These are phyloP conservation scores for Ascochyta koolunga DNA, from an alignment of 2,329 filamentous ascomycete genomes.

Conservation along the genomic window DNA sequence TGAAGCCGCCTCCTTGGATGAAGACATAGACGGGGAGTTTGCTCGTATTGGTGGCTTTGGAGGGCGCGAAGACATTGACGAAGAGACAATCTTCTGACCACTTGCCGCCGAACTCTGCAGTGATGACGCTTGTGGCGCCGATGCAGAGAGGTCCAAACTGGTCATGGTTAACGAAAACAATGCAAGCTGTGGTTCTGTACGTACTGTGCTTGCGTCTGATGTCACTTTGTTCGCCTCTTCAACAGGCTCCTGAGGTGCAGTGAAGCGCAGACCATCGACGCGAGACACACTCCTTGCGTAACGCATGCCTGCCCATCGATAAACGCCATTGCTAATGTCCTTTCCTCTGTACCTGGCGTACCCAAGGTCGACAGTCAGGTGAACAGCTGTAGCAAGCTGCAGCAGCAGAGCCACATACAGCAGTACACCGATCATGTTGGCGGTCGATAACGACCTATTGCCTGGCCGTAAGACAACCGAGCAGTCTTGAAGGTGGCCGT, in stretches of 20 bases:
- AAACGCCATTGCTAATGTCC: constrained; percentile 62
- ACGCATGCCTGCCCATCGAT: constrained; percentile 75
- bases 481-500: not conserved
- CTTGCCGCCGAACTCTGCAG: constrained; percentile 33
- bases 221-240: constrained; percentile 58
- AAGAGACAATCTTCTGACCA: constrained; percentile 50
- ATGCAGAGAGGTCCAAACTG: constrained; percentile 46
- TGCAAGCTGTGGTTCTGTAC: not conserved
- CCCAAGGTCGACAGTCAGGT: constrained; percentile 63
- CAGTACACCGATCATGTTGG: constrained; percentile 30
- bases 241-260: constrained; percentile 68
- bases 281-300: constrained; percentile 60
- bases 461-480: not conserved
- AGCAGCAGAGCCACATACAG: constrained; percentile 31
- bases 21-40: constrained; percentile 49
- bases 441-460: not conserved
- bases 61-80: constrained; percentile 47
- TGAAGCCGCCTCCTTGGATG: constrained; percentile 51
- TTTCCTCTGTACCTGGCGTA: constrained; percentile 71
- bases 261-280: constrained; percentile 59
- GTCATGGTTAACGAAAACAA: not conserved
- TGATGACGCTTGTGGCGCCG: constrained; percentile 30
- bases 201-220: constrained; percentile 26
- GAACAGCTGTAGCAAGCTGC: constrained; percentile 40
- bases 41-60: constrained; percentile 40